Base-by-base conservation (phyloP, 1,139 yeast genomes). In the Yamadazyma triangularis region DNA sequence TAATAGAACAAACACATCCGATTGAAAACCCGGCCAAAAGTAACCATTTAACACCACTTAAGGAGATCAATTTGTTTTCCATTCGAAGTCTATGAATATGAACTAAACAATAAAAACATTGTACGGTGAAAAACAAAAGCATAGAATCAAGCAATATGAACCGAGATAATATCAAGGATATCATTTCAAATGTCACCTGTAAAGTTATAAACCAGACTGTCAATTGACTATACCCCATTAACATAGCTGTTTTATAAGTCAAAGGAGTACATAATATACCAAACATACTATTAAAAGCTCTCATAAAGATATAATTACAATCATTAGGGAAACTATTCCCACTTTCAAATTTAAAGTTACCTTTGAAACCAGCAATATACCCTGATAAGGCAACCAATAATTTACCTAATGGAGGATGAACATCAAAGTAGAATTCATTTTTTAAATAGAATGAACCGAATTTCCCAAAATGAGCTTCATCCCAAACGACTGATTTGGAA, bases 391-490 rank as follows among this genome's bases (percentile, higher is more conserved):
- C 99, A 42, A 89, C 89, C 41, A 93, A 72, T 96, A 93, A 88
- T 60, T 93, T 93, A 23, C 97, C 98, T 48, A 93, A 73, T 2
- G 98, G 98, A 31, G 99, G 99, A 58, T 91, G 99, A 36, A 91
- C 98, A 62, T 91, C 99, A 55, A 88, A 96, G 59, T 89, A 89
- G 56, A 88, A 89, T 50, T 88, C 94, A 53, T 86, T 95, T 66
- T 89, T 80, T 45, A 89, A 67, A 63, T 89, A 89, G 58, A 86
- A 85, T 10, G 96, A 85, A 32, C 96, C 96, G 55, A 89, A 89
- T 57, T 87, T 88, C 39, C 96, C 97, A 56, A 89, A 89, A 66
- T 75, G 81, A 33, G 81, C 81, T 53, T 75, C 81, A 50, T 75
- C 81, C 99, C 99, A 91, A 7, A 88, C 80, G 8, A 93, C 96